Evolutionary conservation across 164 flowering plant genomes (phyloP).

Genomic region (Magnolia changhungtana): DNA sequence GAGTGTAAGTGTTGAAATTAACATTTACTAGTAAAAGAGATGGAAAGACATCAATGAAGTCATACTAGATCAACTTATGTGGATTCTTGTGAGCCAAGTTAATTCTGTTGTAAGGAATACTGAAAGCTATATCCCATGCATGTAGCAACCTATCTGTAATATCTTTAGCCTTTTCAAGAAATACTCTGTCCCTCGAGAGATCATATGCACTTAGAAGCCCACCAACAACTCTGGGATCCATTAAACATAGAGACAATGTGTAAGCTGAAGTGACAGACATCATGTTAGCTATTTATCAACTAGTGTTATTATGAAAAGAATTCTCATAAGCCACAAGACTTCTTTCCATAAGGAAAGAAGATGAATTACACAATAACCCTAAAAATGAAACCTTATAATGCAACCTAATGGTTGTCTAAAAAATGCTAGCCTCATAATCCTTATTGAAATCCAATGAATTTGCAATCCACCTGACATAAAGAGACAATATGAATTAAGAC

Average conservation of each 20-base stretch:
- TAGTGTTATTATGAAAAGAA: not conserved
- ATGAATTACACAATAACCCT: no score
- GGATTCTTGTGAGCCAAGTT: slow-evolving; percentile 75
- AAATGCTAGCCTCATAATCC: no score
- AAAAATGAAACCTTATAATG: no score
- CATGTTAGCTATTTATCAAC: not conserved
- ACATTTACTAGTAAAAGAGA: no score
- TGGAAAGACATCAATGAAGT: no score
- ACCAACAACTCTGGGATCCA: slow-evolving; percentile 79
- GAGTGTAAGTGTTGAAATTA: no score
- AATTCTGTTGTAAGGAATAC: slow-evolving; percentile 85
- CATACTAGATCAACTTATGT: no score
- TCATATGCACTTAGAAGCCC: slow-evolving; percentile 99
- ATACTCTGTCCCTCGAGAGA: slow-evolving; percentile 79
- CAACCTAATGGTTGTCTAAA: no score
- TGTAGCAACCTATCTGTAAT: slow-evolving; percentile 94
- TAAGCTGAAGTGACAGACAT: slow-evolving; percentile 5
- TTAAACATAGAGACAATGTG: slow-evolving; percentile 5
- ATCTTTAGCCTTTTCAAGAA: slow-evolving; percentile 90
- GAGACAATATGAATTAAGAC: slow-evolving; percentile 8
- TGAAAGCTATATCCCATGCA: slow-evolving; percentile 93
- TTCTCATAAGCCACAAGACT: not conserved
- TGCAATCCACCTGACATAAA: slow-evolving; percentile 85
- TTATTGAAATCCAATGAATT: slow-evolving; percentile 74
- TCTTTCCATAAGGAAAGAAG: no score